These are phyloP conservation scores for Verticillium klebahnii DNA, from an alignment of 2,329 filamentous ascomycete species.

Conservation along the genomic window DNA sequence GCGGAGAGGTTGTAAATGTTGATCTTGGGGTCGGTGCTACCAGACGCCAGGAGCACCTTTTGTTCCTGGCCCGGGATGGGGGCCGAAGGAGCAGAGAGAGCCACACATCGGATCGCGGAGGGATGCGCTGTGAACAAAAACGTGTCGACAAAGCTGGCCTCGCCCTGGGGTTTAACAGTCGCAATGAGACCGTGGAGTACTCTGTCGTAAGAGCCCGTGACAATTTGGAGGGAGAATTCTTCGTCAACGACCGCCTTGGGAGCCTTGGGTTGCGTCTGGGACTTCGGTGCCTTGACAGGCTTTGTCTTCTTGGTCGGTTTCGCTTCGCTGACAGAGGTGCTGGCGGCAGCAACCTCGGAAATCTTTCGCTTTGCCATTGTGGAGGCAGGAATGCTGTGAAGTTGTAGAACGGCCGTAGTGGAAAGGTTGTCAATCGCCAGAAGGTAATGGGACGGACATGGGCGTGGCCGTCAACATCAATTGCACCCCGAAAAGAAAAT, in stretches of 20 bases:
- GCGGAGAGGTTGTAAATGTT: conserved; percentile 89
- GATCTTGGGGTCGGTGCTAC: conserved; percentile 88
- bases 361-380: conserved; percentile 48
- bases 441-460: not conserved
- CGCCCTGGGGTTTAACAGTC: conserved; percentile 45
- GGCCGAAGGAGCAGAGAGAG: conserved; percentile 72
- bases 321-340: conserved; percentile 8
- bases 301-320: conserved; percentile 19
- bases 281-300: conserved; percentile 10
- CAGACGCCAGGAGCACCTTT: conserved; percentile 85
- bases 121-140: conserved; percentile 95
- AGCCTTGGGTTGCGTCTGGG: not conserved
- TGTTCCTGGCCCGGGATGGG: conserved; percentile 58
- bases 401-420: not conserved
- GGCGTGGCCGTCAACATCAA: not conserved
- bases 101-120: conserved; percentile 84
- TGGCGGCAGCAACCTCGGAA: conserved; percentile 22
- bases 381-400: conserved; percentile 3
- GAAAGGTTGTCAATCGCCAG: not conserved
- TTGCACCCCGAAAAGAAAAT: not conserved
- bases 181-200: conserved; percentile 86
- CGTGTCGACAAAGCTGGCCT: conserved; percentile 74
- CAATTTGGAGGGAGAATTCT: conserved; percentile 70
- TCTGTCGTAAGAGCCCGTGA: conserved; percentile 91
- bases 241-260: conserved; percentile 6